Evolutionary conservation across 2,329 filamentous ascomycete genomes (phyloP), one percentile per base, ranked within the genome.

Genomic region (Dothistroma pini): DNA sequence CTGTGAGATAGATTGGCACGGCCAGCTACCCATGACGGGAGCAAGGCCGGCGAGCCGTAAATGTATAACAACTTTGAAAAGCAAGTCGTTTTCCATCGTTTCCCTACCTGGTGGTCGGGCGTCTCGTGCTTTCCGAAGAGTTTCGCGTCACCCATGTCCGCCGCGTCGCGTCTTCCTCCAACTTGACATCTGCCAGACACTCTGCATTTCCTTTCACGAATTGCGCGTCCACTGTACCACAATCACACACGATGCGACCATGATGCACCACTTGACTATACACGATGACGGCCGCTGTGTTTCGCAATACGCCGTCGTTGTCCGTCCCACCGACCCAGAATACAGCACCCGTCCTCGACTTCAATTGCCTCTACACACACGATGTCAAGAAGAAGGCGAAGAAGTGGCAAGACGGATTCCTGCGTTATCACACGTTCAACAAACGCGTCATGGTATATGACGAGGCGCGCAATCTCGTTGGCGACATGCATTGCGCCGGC

Each of bases 341-440:
- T 69, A 89, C 87, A 21, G 91, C 92, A 1, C 81, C 84, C 0
- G 91, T 97, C 44, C 80, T 89, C 71, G 91, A 96, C 71, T 96
- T 89, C 75, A 83, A 85, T 63, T 97, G 93, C 74, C 86, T 97
- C 4, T 97, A 90, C 76, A 96, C 92, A 1, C 86, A 90, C 72
- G 93, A 97, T 72, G 75, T 96, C 48, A 86, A 87, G 56, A 86
- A 90, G 59, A 97, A 97, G 77, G 87, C 91, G 68, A 97, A 97
- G 74, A 83, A 90, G 63, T 97, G 93, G 93, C 91, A 96, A 71
- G 93, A 97, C 87, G 93, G 93, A 38, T 86, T 86, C 56, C 84
- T 97, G 63, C 89, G 89, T 66, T 96, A 89, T 66, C 93, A 97
- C 72, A 89, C 89, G 0, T 96, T 96, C 83, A 97, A 97, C 78